Conservation (phyloP, 257 asterid species). For the Gentiana dahurica region DNA sequence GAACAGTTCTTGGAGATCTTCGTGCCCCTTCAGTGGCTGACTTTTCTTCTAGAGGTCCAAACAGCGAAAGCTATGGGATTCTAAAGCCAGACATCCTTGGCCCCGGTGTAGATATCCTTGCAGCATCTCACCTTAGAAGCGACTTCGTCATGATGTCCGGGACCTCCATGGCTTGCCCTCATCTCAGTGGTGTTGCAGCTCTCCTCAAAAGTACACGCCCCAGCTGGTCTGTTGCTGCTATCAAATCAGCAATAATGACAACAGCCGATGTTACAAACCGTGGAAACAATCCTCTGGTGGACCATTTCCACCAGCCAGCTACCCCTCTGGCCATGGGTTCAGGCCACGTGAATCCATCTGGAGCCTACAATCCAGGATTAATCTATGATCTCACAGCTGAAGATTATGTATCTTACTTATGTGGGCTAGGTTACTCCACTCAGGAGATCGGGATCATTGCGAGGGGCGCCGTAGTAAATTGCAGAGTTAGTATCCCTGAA, state of each 20-base stretch:
- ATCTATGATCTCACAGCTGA: constrained; percentile 6
- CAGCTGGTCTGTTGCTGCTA: constrained; percentile 13
- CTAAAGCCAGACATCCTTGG: constrained; percentile 16
- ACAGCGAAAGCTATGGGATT: constrained; percentile 1
- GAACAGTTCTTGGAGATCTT: constrained; percentile 6
- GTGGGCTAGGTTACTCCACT: constrained; percentile 11
- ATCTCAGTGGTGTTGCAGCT: constrained; percentile 14
- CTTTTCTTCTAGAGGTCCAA: constrained; percentile 16
- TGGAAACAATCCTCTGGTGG: constrained; percentile 1
- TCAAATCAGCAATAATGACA: constrained; percentile 13
- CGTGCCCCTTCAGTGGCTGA: constrained; percentile 7
- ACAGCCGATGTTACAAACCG: constrained; percentile 9
- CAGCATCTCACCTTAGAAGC: constrained; percentile 8
- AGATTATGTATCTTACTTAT: constrained; percentile 8
- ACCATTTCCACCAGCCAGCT: constrained; percentile 4
- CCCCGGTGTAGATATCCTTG: constrained; percentile 13
- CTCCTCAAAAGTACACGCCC: constrained; percentile 13
- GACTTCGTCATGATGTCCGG: constrained; percentile 7
- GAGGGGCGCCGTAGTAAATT: neutral
- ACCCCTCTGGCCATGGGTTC: constrained; percentile 7
- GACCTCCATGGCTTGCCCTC: constrained; percentile 17
- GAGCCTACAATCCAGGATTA: constrained; percentile 11
- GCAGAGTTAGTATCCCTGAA: constrained; percentile 2
- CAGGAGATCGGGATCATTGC: constrained; percentile 1
- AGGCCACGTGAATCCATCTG: constrained; percentile 14